Evolutionary conservation across 352 stramenopile species (phyloP).

Genomic region (Phytopythium kandeliae): DNA sequence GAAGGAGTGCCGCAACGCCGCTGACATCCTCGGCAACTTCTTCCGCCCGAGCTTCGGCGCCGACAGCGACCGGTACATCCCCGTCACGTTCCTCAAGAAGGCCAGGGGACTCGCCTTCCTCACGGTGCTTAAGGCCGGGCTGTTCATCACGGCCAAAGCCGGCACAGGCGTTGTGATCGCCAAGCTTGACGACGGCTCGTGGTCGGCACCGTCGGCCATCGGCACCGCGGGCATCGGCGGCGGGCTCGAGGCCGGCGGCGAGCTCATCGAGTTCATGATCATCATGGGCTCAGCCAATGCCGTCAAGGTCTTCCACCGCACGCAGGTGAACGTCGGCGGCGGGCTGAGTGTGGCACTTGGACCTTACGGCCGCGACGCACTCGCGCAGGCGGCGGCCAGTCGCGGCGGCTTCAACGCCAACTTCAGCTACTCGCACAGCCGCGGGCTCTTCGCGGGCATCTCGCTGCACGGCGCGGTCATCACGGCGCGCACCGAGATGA

Average conservation of each 20-base stretch:
- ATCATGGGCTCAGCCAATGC: constrained; percentile 84
- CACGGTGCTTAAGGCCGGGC: constrained; percentile 45
- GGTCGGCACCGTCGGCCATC: constrained; percentile 88
- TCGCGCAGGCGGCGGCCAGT: constrained; percentile 51
- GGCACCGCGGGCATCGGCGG: constrained; percentile 68
- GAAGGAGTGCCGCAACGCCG: constrained; percentile 58
- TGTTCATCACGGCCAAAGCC: constrained; percentile 55
- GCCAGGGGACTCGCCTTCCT: constrained; percentile 50
- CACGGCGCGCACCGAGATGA: constrained; percentile 71
- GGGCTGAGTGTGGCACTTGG: constrained; percentile 84
- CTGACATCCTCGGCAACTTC: constrained; percentile 66
- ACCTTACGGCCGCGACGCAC: constrained; percentile 66
- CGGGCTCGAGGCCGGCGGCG: constrained; percentile 83
- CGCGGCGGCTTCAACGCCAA: constrained; percentile 61
- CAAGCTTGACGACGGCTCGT: constrained; percentile 56
- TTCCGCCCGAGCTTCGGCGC: constrained; percentile 50
- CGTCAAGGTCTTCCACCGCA: constrained; percentile 80
- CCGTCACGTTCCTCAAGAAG: constrained; percentile 42
- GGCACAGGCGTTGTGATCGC: constrained; percentile 80
- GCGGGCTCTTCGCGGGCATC: constrained; percentile 88
- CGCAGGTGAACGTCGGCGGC: constrained; percentile 80
- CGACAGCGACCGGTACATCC: constrained; percentile 33
- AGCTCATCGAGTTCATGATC: constrained; percentile 91
- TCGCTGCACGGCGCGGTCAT: constrained; percentile 89
- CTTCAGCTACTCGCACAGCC: constrained; percentile 89